Percentiles rank a stretch among this genome's conserved stretches.
phyloP scores from a whole-genome alignment of 192 early-diverging fungal species.

The Coemansia sp. region DNA sequence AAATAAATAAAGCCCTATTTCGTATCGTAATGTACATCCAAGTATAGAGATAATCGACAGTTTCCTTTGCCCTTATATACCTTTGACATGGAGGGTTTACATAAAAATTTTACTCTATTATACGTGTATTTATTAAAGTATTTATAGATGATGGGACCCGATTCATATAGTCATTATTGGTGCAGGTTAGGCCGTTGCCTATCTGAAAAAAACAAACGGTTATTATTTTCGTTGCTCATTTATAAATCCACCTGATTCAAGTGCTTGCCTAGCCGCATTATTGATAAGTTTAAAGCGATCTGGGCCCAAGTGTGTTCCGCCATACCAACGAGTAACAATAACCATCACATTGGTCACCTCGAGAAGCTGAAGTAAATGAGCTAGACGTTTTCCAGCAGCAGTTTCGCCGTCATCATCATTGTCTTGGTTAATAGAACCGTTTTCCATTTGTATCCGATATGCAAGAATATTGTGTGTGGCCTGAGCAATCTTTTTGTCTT shows the following conservation, averaged over 20 bases:
- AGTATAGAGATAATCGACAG: too few relatives aligned
- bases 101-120: too few relatives aligned
- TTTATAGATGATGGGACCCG: too few relatives aligned
- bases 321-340: slow-evolving; percentile 84
- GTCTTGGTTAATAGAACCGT: slow-evolving; percentile 56
- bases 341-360: slow-evolving; percentile 72
- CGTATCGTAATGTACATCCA: too few relatives aligned
- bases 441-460: slow-evolving; percentile 65
- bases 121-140: too few relatives aligned
- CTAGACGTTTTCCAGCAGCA: slow-evolving; percentile 80
- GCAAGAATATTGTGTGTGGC: slow-evolving; percentile 93
- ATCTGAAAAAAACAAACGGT: neutral
- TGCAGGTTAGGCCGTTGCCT: neutral
- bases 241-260: slow-evolving; percentile 65
- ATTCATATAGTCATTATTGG: too few relatives aligned
- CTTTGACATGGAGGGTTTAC: too few relatives aligned
- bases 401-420: slow-evolving; percentile 96
- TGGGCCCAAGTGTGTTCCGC: slow-evolving; percentile 79
- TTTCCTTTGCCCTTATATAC: too few relatives aligned
- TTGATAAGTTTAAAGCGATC: slow-evolving; percentile 93
- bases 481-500: slow-evolving; percentile 72
- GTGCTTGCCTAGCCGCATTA: slow-evolving; percentile 65
- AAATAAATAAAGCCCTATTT: too few relatives aligned
- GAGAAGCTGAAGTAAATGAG: slow-evolving; percentile 76
- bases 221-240: too few relatives aligned